Evolutionary conservation across 345 rosid genomes (phyloP).

Genomic region (Gossypium arboreum): DNA sequence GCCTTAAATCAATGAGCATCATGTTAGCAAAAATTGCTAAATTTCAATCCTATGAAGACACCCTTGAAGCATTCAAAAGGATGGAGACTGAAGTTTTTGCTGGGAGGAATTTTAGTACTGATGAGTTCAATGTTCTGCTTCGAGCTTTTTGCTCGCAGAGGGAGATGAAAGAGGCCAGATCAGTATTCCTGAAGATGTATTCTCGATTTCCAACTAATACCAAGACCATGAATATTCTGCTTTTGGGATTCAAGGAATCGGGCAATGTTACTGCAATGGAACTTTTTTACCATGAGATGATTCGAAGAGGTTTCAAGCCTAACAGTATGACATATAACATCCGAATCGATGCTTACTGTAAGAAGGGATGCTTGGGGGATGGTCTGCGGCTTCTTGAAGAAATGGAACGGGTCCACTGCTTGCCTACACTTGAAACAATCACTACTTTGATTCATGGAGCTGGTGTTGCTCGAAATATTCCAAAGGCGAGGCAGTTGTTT

Average conservation of each 20-base stretch:
- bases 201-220: constrained; percentile 48
- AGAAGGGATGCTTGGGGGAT: constrained; percentile 66
- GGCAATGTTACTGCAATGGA: constrained; percentile 73
- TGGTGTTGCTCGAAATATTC: constrained; percentile 50
- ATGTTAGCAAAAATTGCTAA: constrained; percentile 63
- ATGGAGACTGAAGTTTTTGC: constrained; percentile 59
- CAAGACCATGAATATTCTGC: constrained; percentile 80
- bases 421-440: constrained; percentile 50
- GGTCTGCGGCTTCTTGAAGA: constrained; percentile 71
- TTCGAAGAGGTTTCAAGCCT: constrained; percentile 64
- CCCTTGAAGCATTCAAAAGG: constrained; percentile 54
- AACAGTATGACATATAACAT: constrained; percentile 50
- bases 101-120: constrained; percentile 47
- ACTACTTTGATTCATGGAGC: constrained; percentile 87
- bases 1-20: constrained; percentile 75
- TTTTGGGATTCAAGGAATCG: constrained; percentile 76
- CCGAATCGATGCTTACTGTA: constrained; percentile 79
- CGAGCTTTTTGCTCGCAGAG: constrained; percentile 65
- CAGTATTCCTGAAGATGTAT: constrained; percentile 59
- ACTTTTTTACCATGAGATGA: constrained; percentile 77
- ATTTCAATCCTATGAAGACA: constrained; percentile 66
- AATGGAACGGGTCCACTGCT: constrained; percentile 46
- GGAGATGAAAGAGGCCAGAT: constrained; percentile 78
- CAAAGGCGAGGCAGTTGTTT: constrained; percentile 67
- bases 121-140: constrained; percentile 75